Percentiles rank a stretch among this genome's conserved stretches.
Conservation (phyloP, 2,329 filamentous ascomycete species). For the Claviceps pazoutovae region DNA sequence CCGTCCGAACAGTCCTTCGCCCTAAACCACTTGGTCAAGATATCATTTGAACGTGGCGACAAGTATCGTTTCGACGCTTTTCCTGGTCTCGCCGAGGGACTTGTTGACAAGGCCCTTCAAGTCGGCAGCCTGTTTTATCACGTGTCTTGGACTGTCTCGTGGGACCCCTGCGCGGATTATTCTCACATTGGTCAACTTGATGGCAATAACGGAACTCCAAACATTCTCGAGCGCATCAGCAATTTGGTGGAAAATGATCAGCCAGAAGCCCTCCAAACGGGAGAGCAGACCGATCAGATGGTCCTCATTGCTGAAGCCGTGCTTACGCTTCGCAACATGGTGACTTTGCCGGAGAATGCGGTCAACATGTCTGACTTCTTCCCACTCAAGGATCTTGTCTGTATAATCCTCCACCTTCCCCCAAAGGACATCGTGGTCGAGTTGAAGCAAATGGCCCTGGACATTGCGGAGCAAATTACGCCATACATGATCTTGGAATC, state of each 20-base stretch:
- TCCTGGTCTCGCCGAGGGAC: slow-evolving; percentile 70
- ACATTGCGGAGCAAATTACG: slow-evolving; percentile 83
- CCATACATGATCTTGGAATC: slow-evolving; percentile 61
- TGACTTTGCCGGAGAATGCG: slow-evolving; percentile 83
- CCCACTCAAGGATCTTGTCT: slow-evolving; percentile 66
- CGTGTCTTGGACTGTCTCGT: slow-evolving; percentile 67
- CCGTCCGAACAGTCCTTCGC: slow-evolving; percentile 81
- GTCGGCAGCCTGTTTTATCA: slow-evolving; percentile 70
- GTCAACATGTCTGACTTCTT: slow-evolving; percentile 62
- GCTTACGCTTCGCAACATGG: slow-evolving; percentile 87
- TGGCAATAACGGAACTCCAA: slow-evolving; percentile 35
- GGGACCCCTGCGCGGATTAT: slow-evolving; percentile 40
- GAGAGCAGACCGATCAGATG: slow-evolving; percentile 55
- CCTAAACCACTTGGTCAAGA: slow-evolving; percentile 84
- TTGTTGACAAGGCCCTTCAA: slow-evolving; percentile 73
- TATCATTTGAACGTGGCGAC: slow-evolving; percentile 85
- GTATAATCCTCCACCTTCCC: slow-evolving; percentile 69
- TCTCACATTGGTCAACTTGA: slow-evolving; percentile 32
- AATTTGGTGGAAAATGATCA: slow-evolving; percentile 45
- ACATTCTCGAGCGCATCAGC: slow-evolving; percentile 52
- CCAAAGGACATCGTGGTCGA: slow-evolving; percentile 60
- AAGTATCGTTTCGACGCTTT: slow-evolving; percentile 94
- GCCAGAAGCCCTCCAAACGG: slow-evolving; percentile 58
- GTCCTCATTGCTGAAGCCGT: slow-evolving; percentile 73
- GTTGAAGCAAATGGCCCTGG: slow-evolving; percentile 78